Evolutionary conservation across 257 asterid genomes (phyloP), one percentile per base, ranked within the genome.

Genomic region (Fraxinus pennsylvanica): DNA sequence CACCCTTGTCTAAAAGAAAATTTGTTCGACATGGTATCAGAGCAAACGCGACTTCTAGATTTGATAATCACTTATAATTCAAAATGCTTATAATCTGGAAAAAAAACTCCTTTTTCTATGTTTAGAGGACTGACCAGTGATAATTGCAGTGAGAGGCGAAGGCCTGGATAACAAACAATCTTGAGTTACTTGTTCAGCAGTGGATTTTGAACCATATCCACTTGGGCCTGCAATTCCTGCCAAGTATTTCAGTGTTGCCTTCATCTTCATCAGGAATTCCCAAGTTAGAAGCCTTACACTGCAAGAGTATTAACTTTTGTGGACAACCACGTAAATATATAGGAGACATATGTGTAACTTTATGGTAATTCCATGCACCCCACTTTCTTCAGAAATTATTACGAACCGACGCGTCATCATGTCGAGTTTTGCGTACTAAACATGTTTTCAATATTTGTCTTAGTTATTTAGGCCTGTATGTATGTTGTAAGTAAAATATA

Each of bases 141-240:
- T 89, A 3, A 94, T 90, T 17, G 98, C 98, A 74, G 97, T 92
- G 81, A 89, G 95, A 3, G 77, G 83, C 69, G 76, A 41, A 69
- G 79, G 79, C 66, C 61, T 32, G 19, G 78, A 83, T 74, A 25
- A 71, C 17, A 85, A 41, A 81, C 76, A 87, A 75, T 87, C 81
- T 36, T 75, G 57, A 76, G 95, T 85, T 7, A 92, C 89, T 74
- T 94, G 87, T 2, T 88, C 86, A 19, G 97, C 97, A 13, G 94
- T 89, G 12, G 98, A 86, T 79, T 84, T 90, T 2, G 98, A 93
- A 36, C 98, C 93, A 81, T 85, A 89, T 68, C 98, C 98, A 77
- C 92, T 93, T 0, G 95, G 95, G 47, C 98, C 98, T 3, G 94
- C 86, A 84, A 89, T 80, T 19, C 98, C 98, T 1, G 95, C 93